Conservation (phyloP, 1,139 yeast species). For the Taphrina communis region DNA sequence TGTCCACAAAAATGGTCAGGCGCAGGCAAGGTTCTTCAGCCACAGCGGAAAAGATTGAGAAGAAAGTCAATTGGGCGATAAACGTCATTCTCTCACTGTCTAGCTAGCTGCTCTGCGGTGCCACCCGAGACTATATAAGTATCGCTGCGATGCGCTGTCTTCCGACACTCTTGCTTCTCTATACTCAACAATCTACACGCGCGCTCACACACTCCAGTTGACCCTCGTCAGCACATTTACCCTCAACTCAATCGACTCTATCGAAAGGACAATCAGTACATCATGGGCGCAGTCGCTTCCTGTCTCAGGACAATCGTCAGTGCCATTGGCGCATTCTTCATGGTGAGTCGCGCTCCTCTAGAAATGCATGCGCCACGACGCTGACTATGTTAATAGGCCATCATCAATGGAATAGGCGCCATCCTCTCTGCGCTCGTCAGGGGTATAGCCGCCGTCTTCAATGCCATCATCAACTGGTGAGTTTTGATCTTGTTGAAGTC, state of each 20-base stretch:
- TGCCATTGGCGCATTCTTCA: conserved; percentile 39
- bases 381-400: conserved; percentile 25
- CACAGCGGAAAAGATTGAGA: neutral
- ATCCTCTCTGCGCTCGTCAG: conserved; percentile 36
- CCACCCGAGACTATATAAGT: neutral
- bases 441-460: conserved; percentile 37
- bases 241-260: too few relatives aligned
- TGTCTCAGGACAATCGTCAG: conserved; percentile 38
- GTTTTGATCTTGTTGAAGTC: neutral
- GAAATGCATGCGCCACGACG: neutral
- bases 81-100: conserved; percentile 4
- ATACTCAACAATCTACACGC: too few relatives aligned
- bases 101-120: neutral
- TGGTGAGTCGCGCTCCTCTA: conserved; percentile 3
- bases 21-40: conserved; percentile 15
- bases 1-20: too few relatives aligned
- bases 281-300: conserved; percentile 41
- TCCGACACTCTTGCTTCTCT: too few relatives aligned
- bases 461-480: conserved; percentile 34
- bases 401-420: conserved; percentile 39
- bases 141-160: too few relatives aligned
- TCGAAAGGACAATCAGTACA: neutral
- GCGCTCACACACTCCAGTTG: neutral
- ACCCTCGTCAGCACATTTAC: too few relatives aligned
- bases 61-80: neutral